Base-by-base conservation (phyloP, 2,329 filamentous ascomycete species). In the Penicillium glabrum region DNA sequence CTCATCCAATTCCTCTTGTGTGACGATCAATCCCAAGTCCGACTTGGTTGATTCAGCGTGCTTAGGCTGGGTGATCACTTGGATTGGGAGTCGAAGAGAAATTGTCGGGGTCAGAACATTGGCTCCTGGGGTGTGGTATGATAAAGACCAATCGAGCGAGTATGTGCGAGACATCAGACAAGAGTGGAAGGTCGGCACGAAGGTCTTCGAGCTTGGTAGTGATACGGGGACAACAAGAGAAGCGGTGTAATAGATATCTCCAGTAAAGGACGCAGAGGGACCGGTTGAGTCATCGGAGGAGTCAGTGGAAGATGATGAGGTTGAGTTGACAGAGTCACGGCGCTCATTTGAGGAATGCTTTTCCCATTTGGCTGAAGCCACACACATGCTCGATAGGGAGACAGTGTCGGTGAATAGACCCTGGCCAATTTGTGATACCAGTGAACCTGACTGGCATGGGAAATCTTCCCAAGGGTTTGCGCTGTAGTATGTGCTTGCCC, bases 141-240 rank as follows among this genome's bases (percentile, higher is more conserved):
- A 79, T 23, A 90, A 72, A 14, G 78, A 76, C 55, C 90, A 72
- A 52, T 85, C 82, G 14, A 91, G 79, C 4, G 77, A 72, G 69
- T 91, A 90, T 19, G 80, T 75, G 51, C 88, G 80, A n/a, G 84
- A 85, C 45, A 86, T 75, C 52, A 90, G 80, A 69, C 88, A 91
- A 39, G 83, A 81, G 75, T 89, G 85, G 74, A 90, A 91, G 2
- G 86, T 87, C 1, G 88, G 88, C 21, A 88, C 75, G 69, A 88
- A 88, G 26, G 80, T 75, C 63, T 87, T 88, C 60, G 76, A 77
- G n/a, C 69, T 67, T 2, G 88, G 87, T 0, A 89, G 78, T 1
- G 81, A 80, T 65, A 90, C 76, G 0, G 88, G 88, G 2, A 89
- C 82, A 2, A 88, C 69, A 35, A 90, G 75, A n/a, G 78, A 78